Conservation (phyloP, 306 rosid genomes). For the Quillaja saponaria region DNA sequence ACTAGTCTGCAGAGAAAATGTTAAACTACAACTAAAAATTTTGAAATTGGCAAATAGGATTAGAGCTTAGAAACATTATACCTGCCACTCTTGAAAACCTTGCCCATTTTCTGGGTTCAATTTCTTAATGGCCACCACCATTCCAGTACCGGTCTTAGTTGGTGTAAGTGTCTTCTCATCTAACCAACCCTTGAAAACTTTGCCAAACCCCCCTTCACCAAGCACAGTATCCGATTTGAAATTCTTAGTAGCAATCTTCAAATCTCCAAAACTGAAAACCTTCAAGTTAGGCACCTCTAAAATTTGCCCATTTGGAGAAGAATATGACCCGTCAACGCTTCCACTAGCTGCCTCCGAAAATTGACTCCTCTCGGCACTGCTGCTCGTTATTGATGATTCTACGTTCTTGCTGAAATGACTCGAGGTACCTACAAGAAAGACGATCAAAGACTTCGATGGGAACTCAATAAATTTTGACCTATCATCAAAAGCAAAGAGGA, state of each 20-base stretch:
- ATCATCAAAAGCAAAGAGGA: background rate
- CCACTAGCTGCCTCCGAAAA: constrained; percentile 58
- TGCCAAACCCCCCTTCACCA: constrained; percentile 92
- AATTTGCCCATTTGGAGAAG: constrained; percentile 41
- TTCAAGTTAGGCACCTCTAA: constrained; percentile 57
- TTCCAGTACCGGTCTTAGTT: constrained; percentile 53
- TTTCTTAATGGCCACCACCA: constrained; percentile 74
- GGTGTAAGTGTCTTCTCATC: constrained; percentile 66
- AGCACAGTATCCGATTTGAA: constrained; percentile 61
- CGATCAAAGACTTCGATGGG: background rate
- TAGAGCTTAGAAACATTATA: constrained; percentile 13
- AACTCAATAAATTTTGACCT: background rate
- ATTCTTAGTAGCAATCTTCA: constrained; percentile 59
- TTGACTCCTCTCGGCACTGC: constrained; percentile 55
- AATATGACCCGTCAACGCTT: constrained; percentile 29
- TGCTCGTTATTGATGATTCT: constrained; percentile 47
- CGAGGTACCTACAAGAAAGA: constrained; percentile 41
- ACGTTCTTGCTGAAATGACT: constrained; percentile 35
- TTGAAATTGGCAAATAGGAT: background rate
- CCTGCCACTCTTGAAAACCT: constrained; percentile 92
- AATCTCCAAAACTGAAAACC: constrained; percentile 56
- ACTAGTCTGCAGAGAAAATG: background rate
- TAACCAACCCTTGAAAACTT: constrained; percentile 84
- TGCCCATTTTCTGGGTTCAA: constrained; percentile 69
- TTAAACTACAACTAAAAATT: background rate